Evolutionary conservation across 768 basidiomycete species (phyloP).

Genomic region (Pholiota microspora): DNA sequence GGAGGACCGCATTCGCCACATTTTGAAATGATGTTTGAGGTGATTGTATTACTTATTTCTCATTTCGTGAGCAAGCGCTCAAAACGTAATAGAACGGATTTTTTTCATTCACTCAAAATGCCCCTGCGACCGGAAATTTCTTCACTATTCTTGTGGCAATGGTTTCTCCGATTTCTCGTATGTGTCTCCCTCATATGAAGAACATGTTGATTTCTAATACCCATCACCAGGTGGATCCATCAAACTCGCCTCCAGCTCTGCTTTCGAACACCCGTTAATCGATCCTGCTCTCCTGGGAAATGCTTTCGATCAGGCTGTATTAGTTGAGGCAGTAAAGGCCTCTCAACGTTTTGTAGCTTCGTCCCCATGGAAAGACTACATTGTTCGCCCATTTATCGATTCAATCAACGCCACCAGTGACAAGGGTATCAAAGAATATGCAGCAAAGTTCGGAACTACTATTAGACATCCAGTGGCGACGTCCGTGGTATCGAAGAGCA

Average conservation of each 20-base stretch:
- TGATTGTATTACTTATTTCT: background rate
- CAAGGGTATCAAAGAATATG: slow-evolving; percentile 19
- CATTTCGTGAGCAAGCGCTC: too few relatives aligned
- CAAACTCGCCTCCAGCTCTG: slow-evolving; percentile 34
- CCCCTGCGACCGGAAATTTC: slow-evolving; percentile 19
- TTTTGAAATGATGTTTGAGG: slow-evolving; percentile 14
- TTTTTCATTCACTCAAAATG: slow-evolving; percentile 2
- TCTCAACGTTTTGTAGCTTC: slow-evolving; percentile 21
- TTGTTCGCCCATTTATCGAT: slow-evolving; percentile 18
- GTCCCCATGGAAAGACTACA: slow-evolving; percentile 24
- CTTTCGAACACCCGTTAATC: slow-evolving; percentile 43
- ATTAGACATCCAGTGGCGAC: slow-evolving; percentile 28
- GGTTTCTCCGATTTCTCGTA: slow-evolving; percentile 12
- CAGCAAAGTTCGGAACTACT: slow-evolving; percentile 15
- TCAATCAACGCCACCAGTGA: slow-evolving; percentile 21
- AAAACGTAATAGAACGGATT: slow-evolving; percentile 11
- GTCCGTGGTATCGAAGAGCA: slow-evolving; percentile 23
- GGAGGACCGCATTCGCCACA: slow-evolving; percentile 12
- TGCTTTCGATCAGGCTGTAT: slow-evolving; percentile 23
- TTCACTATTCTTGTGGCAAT: slow-evolving; percentile 15
- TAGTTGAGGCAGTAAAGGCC: slow-evolving; percentile 22
- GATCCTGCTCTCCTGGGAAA: slow-evolving; percentile 41
- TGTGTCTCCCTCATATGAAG: background rate
- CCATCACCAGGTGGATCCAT: slow-evolving; percentile 17
- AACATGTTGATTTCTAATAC: slow-evolving; percentile 2